phyloP scores from a whole-genome alignment of 2,329 filamentous ascomycete genomes.

The Stromatinia cepivora region DNA sequence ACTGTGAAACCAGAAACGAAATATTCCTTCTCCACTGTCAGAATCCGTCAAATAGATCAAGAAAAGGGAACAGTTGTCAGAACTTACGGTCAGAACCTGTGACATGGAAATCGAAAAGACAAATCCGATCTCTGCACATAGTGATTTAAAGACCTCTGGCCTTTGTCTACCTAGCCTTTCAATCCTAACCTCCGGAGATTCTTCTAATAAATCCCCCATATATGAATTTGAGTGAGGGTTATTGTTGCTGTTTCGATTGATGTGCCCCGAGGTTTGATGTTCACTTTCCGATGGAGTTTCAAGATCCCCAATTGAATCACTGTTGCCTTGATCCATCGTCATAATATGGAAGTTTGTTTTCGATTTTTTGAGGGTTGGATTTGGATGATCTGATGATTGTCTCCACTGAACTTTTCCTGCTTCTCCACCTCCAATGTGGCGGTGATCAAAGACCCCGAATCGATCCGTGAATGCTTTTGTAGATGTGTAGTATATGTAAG shows the following conservation, averaged over 20 bases:
- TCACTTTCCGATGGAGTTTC: neutral
- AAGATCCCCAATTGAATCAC: neutral
- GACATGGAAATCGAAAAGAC: slow-evolving; percentile 60
- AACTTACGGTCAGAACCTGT: slow-evolving; percentile 54
- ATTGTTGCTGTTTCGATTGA: neutral
- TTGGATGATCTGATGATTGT: neutral
- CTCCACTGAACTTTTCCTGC: neutral
- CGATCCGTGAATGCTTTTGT: neutral
- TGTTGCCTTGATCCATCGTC: neutral
- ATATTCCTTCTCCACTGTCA: slow-evolving; percentile 51
- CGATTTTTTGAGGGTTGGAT: neutral
- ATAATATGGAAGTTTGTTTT: neutral
- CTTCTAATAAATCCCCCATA: slow-evolving; percentile 29
- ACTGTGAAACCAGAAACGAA: slow-evolving; percentile 74
- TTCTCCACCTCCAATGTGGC: neutral
- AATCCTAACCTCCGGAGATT: slow-evolving; percentile 43
- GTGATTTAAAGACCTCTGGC: slow-evolving; percentile 52
- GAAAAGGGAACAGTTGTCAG: neutral
- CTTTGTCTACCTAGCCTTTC: slow-evolving; percentile 59
- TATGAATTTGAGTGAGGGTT: neutral
- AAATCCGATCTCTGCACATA: slow-evolving; percentile 57
- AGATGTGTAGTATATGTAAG: neutral
- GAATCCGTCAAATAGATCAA: neutral
- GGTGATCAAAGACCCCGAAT: neutral
- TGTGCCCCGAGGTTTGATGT: neutral